These are phyloP conservation scores for Pythium brachiatum DNA, from an alignment of 352 stramenopile genomes.

Conservation along the genomic window DNA sequence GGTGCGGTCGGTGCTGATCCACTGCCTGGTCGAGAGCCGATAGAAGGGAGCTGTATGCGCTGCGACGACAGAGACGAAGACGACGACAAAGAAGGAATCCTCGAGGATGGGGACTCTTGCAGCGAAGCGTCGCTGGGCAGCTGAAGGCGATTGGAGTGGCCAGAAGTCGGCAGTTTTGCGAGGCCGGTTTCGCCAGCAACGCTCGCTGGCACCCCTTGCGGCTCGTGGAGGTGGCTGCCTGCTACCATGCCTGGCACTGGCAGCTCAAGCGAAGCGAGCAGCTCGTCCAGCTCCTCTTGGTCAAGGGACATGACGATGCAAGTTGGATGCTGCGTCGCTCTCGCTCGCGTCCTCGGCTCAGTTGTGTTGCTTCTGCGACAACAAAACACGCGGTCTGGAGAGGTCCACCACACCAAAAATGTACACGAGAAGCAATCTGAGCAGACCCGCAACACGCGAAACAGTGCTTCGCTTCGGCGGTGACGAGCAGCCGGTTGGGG, in stretches of 20 bases:
- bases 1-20: background rate
- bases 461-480: too few relatives aligned
- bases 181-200: background rate
- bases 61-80: background rate
- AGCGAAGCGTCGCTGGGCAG: background rate
- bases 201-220: background rate
- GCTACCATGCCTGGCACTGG: background rate
- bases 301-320: background rate
- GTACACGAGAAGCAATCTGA: background rate
- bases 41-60: background rate
- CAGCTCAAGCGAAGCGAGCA: constrained; percentile 20
- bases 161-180: background rate
- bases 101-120: background rate
- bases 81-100: background rate
- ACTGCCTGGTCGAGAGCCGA: background rate
- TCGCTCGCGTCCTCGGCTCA: background rate
- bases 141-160: background rate
- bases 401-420: background rate
- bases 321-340: background rate
- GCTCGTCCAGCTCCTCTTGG: constrained; percentile 19
- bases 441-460: too few relatives aligned
- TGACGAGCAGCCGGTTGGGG: background rate
- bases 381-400: too few relatives aligned
- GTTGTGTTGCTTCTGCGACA: background rate
- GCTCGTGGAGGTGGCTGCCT: background rate